A percentile compares a stretch with the other conserved stretches of the same genome.
phyloP scores from a whole-genome alignment of 2,329 filamentous ascomycete species.

The Ceratocystiopsis minuta region DNA sequence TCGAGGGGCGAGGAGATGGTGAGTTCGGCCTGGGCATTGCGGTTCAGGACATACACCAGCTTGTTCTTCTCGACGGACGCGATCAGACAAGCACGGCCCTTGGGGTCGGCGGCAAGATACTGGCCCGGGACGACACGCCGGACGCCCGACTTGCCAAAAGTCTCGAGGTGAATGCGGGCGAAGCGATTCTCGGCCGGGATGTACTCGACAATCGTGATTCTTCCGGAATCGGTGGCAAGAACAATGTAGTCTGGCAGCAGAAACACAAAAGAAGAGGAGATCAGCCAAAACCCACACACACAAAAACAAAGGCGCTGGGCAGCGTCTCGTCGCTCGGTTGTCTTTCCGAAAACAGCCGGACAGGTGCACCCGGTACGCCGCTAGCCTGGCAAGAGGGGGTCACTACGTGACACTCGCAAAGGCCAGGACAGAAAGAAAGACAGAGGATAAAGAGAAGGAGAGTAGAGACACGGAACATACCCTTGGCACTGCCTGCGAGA shows the following conservation, averaged over 20 bases:
- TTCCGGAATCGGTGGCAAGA: slow-evolving; percentile 84
- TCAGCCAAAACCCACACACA: not conserved
- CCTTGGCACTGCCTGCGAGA: slow-evolving; percentile 85
- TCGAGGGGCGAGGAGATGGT: slow-evolving; percentile 95
- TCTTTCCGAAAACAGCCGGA: not conserved
- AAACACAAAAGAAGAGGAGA: slow-evolving; percentile 1
- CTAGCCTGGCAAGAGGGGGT: slow-evolving; percentile 34
- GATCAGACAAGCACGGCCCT: slow-evolving; percentile 85
- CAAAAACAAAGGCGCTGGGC: not conserved
- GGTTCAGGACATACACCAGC: slow-evolving; percentile 93
- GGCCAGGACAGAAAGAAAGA: slow-evolving; percentile 65
- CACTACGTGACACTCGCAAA: slow-evolving; percentile 46
- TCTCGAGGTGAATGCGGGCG: slow-evolving; percentile 81
- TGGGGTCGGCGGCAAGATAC: slow-evolving; percentile 88
- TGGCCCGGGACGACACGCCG: slow-evolving; percentile 88
- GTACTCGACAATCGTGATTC: slow-evolving; percentile 89
- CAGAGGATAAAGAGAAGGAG: slow-evolving; percentile 72
- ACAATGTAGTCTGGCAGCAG: slow-evolving; percentile 67
- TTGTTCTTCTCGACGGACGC: slow-evolving; percentile 98
- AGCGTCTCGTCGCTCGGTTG: not conserved
- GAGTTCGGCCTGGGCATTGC: slow-evolving; percentile 83
- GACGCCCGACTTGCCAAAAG: slow-evolving; percentile 92
- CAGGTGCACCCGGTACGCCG: not conserved
- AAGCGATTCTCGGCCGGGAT: slow-evolving; percentile 73
- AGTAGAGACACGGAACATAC: slow-evolving; percentile 38